Percentiles rank a stretch among this genome's conserved stretches.
phyloP scores from a whole-genome alignment of 2,329 filamentous ascomycete genomes.

The Coleophoma eucalyptorum region DNA sequence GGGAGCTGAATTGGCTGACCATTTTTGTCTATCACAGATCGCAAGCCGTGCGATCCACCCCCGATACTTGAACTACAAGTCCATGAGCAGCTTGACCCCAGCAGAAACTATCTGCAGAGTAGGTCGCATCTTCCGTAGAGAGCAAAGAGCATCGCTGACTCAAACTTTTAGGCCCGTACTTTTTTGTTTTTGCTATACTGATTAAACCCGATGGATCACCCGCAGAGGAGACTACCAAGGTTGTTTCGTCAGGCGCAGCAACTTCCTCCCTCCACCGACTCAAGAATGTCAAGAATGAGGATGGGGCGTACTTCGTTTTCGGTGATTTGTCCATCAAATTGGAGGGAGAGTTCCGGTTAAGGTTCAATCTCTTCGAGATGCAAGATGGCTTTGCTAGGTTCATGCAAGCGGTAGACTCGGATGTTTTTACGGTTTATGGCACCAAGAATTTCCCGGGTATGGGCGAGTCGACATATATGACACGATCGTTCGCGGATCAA shows the following conservation, averaged over 20 bases:
- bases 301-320: constrained; percentile 89
- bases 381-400: constrained; percentile 30
- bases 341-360: constrained; percentile 68
- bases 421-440: constrained; percentile 62
- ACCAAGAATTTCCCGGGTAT: constrained; percentile 75
- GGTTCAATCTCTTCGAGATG: constrained; percentile 77
- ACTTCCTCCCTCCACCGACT: constrained; percentile 79
- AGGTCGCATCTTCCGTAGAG: constrained; percentile 27
- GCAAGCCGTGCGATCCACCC: constrained; percentile 44
- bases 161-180: constrained; percentile 37
- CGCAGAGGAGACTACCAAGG: too few relatives aligned
- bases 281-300: constrained; percentile 73
- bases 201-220: too few relatives aligned
- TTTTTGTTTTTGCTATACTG: constrained; percentile 33
- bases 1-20: neutral
- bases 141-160: constrained; percentile 5
- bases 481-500: constrained; percentile 80
- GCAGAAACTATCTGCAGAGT: constrained; percentile 53
- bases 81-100: constrained; percentile 36
- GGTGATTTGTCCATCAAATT: constrained; percentile 78
- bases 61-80: constrained; percentile 72
- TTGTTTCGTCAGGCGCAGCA: constrained; percentile 50
- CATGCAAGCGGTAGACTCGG: constrained; percentile 45
- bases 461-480: constrained; percentile 77
- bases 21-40: constrained; percentile 1